Percentiles rank a stretch among this genome's conserved stretches.
These are phyloP conservation scores for Backusella tarrabulga DNA, from an alignment of 192 early-diverging fungal species.

Conservation along the genomic window DNA sequence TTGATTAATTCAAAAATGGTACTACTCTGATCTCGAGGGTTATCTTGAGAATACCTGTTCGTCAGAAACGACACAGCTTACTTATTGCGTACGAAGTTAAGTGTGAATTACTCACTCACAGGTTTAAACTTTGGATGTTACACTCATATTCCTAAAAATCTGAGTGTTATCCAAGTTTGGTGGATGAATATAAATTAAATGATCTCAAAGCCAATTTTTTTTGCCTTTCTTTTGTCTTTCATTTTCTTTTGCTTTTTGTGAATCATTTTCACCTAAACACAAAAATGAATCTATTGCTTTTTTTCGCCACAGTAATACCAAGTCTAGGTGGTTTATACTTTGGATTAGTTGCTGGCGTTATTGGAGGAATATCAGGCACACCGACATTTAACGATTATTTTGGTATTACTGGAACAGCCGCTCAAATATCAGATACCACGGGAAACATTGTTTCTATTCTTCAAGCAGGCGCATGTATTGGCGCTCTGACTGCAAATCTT, in stretches of 20 bases:
- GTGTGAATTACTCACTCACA: not conserved
- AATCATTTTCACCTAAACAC: not conserved
- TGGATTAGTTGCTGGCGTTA: not conserved
- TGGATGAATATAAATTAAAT: not conserved
- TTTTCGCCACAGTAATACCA: constrained; percentile 2
- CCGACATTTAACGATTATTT: constrained; percentile 5
- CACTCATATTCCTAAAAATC: not conserved
- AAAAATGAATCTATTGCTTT: not conserved
- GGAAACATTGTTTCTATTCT: constrained; percentile 12
- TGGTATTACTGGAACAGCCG: not conserved
- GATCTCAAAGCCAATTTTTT: not conserved
- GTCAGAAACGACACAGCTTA: not conserved
- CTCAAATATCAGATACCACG: not conserved
- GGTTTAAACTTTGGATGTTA: not conserved
- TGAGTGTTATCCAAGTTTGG: not conserved
- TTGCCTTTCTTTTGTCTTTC: constrained; percentile 1
- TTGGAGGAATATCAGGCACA: not conserved
- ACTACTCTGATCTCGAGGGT: not conserved
- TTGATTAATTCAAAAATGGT: not conserved
- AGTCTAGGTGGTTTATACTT: constrained; percentile 4
- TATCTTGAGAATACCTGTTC: not conserved
- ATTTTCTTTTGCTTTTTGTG: not conserved
- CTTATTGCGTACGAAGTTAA: not conserved
- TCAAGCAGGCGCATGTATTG: constrained; percentile 4
- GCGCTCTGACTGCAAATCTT: constrained; percentile 2